Conservation (phyloP, 306 rosid genomes). For the Dryas drummondii region DNA sequence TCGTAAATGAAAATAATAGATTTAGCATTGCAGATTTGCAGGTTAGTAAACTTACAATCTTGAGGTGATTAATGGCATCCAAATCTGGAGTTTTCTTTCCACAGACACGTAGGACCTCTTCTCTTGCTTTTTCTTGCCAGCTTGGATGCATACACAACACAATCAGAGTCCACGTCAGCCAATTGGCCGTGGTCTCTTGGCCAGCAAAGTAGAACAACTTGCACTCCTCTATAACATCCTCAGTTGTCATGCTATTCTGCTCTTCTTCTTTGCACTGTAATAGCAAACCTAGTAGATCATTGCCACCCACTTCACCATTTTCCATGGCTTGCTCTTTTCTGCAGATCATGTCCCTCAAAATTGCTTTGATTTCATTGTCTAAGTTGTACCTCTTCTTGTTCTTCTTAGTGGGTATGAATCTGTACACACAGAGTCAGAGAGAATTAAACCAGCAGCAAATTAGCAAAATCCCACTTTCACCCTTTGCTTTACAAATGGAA, state of each 20-base stretch:
- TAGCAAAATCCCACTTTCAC: too few species aligned
- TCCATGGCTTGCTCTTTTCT: slow-evolving; percentile 30
- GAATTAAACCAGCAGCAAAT: neutral
- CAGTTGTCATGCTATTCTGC: slow-evolving; percentile 30
- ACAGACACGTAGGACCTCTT: slow-evolving; percentile 29
- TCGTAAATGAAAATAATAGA: too few species aligned
- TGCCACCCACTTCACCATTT: slow-evolving; percentile 20
- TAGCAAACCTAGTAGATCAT: slow-evolving; percentile 41
- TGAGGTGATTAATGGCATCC: slow-evolving; percentile 34
- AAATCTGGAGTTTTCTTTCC: slow-evolving; percentile 28
- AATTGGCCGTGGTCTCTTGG: slow-evolving; percentile 46
- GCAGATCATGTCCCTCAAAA: slow-evolving; percentile 31
- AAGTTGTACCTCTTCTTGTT: slow-evolving; percentile 38
- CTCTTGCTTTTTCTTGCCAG: slow-evolving; percentile 57
- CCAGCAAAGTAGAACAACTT: slow-evolving; percentile 57
- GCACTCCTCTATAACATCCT: slow-evolving; percentile 57
- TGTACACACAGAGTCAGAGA: neutral
- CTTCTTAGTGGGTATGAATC: slow-evolving; percentile 44
- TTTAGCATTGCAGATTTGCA: neutral
- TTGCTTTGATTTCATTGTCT: slow-evolving; percentile 36
- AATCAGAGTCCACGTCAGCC: slow-evolving; percentile 51
- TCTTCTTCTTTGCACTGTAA: slow-evolving; percentile 27
- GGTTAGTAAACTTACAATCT: slow-evolving; percentile 22
- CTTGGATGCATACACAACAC: slow-evolving; percentile 38
- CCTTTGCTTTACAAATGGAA: too few species aligned